Percentiles rank a stretch among this genome's conserved stretches.
These are phyloP conservation scores for Dictyostelium intermedium DNA, from an alignment of 78 protist species.

Conservation along the genomic window DNA sequence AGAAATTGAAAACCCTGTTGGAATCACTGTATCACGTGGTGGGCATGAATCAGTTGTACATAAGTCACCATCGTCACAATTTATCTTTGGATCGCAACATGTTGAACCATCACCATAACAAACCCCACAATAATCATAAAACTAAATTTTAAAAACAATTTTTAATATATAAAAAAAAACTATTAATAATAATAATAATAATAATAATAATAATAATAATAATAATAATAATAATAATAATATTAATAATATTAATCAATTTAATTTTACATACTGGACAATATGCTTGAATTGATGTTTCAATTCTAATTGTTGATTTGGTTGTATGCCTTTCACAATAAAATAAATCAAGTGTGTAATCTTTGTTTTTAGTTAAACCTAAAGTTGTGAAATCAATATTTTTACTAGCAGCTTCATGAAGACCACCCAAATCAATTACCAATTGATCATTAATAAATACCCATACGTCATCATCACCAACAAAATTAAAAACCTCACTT, in stretches of 20 bases:
- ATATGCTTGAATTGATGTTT: not conserved
- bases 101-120: conserved; percentile 18
- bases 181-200: too few species aligned
- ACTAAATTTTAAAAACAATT: not conserved
- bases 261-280: conserved; percentile 6
- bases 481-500: conserved; percentile 17
- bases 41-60: conserved; percentile 19
- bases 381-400: not conserved
- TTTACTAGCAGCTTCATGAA: not conserved
- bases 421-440: conserved; percentile 70
- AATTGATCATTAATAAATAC: conserved; percentile 43
- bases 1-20: not conserved
- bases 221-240: too few species aligned
- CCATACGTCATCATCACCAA: conserved; percentile 74
- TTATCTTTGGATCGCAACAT: not conserved
- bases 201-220: too few species aligned
- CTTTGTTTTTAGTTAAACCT: not conserved
- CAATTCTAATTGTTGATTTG: conserved; percentile 11
- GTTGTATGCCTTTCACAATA: conserved; percentile 67
- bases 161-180: not conserved
- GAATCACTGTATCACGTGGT: not conserved
- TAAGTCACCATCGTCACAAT: not conserved
- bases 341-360: conserved; percentile 63
- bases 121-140: conserved; percentile 19
- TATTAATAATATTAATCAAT: not conserved